Evolutionary conservation across 192 early-diverging fungal genomes (phyloP).

Genomic region (Dispira simplex): DNA sequence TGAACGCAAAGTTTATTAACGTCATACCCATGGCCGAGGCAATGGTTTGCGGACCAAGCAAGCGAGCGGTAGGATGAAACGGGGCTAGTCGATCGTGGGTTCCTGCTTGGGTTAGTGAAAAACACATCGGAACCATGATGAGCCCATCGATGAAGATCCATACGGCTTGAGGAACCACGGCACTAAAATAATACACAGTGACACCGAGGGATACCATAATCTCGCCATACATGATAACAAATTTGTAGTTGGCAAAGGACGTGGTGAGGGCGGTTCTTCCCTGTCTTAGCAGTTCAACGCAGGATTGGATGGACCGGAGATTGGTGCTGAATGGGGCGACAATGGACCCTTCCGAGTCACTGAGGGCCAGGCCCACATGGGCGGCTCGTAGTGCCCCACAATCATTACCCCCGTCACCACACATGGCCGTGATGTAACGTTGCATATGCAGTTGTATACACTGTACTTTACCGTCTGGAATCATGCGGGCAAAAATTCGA

Average conservation of each 20-base stretch:
- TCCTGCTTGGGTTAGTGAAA: conserved; percentile 29
- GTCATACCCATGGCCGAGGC: conserved; percentile 37
- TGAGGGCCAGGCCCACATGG: conserved; percentile 45
- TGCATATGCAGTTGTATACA: conserved; percentile 42
- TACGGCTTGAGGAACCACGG: conserved; percentile 33
- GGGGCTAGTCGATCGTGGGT: conserved; percentile 27
- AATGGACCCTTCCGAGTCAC: conserved; percentile 42
- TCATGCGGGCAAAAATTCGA: conserved; percentile 42
- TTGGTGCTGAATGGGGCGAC: conserved; percentile 40
- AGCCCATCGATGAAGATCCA: conserved; percentile 55
- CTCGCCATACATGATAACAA: conserved; percentile 40
- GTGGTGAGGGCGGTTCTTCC: conserved; percentile 46
- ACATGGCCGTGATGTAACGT: conserved; percentile 40
- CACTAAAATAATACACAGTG: conserved; percentile 42
- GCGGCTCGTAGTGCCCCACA: conserved; percentile 46
- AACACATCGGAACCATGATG: conserved; percentile 31
- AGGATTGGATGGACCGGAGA: conserved; percentile 25
- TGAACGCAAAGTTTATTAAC: conserved; percentile 39
- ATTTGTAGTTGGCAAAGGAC: conserved; percentile 46
- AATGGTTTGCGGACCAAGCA: conserved; percentile 46
- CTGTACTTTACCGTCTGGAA: conserved; percentile 35
- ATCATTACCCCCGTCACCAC: conserved; percentile 54
- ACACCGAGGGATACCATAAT: conserved; percentile 30
- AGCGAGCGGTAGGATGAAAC: conserved; percentile 39
- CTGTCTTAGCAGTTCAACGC: conserved; percentile 38